A percentile compares a stretch with the other conserved stretches of the same genome.
Conservation (phyloP, 2,329 filamentous ascomycete species). For the Teratosphaeria nubilosa region DNA sequence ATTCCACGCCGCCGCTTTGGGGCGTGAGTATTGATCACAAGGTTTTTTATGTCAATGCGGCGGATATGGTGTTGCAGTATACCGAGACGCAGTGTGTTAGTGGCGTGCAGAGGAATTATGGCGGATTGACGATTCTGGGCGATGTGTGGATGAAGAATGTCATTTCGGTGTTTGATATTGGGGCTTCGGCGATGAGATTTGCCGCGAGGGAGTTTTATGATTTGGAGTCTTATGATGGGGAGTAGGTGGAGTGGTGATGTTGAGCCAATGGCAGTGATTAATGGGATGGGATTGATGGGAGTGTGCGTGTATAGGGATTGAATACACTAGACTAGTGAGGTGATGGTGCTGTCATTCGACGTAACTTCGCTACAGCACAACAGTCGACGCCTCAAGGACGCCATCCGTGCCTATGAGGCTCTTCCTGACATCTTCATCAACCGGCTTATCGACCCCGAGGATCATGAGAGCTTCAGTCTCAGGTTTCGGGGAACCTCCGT, state of each 20-base stretch:
- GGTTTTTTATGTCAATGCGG: conserved; percentile 22
- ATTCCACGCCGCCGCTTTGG: conserved; percentile 31
- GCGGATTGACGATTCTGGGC: conserved; percentile 33
- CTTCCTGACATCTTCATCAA: conserved; percentile 46
- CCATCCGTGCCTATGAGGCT: conserved; percentile 41
- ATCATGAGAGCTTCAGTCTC: conserved; percentile 72
- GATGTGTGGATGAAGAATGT: conserved; percentile 42
- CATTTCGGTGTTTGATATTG: conserved; percentile 42
- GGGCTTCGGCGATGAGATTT: conserved; percentile 38
- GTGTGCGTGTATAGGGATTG: not conserved
- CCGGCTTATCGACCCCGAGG: conserved; percentile 57
- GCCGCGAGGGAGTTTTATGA: conserved; percentile 25
- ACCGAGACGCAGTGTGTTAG: conserved; percentile 21
- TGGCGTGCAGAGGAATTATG: conserved; percentile 23
- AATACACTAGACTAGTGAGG: not conserved
- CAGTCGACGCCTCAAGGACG: conserved; percentile 43
- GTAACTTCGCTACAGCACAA: conserved; percentile 31
- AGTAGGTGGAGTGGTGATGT: too few relatives aligned
- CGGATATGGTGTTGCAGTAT: conserved; percentile 20
- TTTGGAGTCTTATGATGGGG: conserved; percentile 1
- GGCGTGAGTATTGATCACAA: conserved; percentile 31
- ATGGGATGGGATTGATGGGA: not conserved
- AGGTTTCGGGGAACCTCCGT: conserved; percentile 12
- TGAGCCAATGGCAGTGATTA: too few relatives aligned
- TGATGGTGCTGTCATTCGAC: too few relatives aligned